Conservation (phyloP, 306 rosid species). For the Rosa persica region DNA sequence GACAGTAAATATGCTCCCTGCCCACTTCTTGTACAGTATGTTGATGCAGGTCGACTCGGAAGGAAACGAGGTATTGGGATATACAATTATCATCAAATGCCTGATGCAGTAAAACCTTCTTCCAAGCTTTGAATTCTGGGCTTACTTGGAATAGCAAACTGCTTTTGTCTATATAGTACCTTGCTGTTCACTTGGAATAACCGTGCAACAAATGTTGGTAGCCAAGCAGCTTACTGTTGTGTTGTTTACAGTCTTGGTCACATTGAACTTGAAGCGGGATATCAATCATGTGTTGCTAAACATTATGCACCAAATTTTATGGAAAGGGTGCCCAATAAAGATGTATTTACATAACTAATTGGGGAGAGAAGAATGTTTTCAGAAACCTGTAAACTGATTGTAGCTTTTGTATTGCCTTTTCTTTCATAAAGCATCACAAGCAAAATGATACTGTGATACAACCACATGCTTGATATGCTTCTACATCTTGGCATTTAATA, state of each 20-base stretch:
- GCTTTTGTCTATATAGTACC: background rate
- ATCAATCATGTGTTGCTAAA: background rate
- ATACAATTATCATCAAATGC: slow-evolving; percentile 49
- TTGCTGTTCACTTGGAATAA: slow-evolving; percentile 3
- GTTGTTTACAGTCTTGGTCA: background rate
- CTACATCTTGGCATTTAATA: too few relatives aligned
- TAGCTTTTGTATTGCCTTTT: background rate
- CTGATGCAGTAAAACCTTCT: slow-evolving; percentile 34
- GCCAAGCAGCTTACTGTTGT: background rate
- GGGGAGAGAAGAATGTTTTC: background rate
- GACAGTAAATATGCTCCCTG: slow-evolving; percentile 83
- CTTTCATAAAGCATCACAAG: background rate
- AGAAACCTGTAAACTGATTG: background rate
- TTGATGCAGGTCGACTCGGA: slow-evolving; percentile 84
- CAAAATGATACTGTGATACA: background rate
- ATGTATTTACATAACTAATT: background rate
- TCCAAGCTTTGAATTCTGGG: slow-evolving; percentile 45
- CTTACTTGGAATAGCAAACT: background rate
- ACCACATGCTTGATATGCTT: background rate
- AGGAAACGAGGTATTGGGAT: slow-evolving; percentile 86
- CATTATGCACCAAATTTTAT: background rate
- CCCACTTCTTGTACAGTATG: slow-evolving; percentile 82
- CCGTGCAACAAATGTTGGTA: background rate
- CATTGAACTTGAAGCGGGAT: background rate
- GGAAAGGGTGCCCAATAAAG: background rate